These are phyloP conservation scores for Tuber borchii DNA, from an alignment of 495 filamentous ascomycete species.

Conservation along the genomic window DNA sequence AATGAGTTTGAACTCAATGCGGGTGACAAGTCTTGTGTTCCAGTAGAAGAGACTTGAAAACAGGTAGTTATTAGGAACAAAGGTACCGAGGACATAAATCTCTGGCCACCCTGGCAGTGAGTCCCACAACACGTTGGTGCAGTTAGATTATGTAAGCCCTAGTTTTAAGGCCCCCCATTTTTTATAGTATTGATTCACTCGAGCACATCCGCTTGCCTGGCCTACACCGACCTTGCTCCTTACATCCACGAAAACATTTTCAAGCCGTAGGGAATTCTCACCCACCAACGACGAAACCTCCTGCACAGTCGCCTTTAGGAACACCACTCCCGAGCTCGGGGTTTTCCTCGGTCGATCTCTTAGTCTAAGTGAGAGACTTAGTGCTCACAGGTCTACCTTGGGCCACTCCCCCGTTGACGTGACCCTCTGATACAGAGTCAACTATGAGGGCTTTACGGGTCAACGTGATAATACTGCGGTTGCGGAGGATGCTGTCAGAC, in stretches of 20 bases:
- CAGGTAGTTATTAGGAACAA: neutral
- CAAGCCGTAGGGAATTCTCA: constrained; percentile 30
- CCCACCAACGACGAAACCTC: constrained; percentile 34
- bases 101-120: neutral
- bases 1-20: neutral
- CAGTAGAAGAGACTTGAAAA: neutral
- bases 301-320: constrained; percentile 26
- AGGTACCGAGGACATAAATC: neutral
- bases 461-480: constrained; percentile 50
- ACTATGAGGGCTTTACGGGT: constrained; percentile 47
- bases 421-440: constrained; percentile 35
- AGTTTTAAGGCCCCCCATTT: neutral
- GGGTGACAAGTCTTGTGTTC: neutral
- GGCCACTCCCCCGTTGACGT: constrained; percentile 42
- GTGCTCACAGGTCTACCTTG: constrained; percentile 37
- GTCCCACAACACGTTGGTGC: neutral
- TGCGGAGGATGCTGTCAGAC: constrained; percentile 16
- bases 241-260: constrained; percentile 32
- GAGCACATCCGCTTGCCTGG: neutral
- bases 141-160: neutral
- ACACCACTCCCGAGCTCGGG: constrained; percentile 14
- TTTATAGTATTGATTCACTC: neutral
- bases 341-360: constrained; percentile 29
- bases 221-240: no score
- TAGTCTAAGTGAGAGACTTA: constrained; percentile 17